Percentiles rank a stretch among this genome's conserved stretches.
Conservation (phyloP, 352 stramenopile species). For the Pythium rishiriense region DNA sequence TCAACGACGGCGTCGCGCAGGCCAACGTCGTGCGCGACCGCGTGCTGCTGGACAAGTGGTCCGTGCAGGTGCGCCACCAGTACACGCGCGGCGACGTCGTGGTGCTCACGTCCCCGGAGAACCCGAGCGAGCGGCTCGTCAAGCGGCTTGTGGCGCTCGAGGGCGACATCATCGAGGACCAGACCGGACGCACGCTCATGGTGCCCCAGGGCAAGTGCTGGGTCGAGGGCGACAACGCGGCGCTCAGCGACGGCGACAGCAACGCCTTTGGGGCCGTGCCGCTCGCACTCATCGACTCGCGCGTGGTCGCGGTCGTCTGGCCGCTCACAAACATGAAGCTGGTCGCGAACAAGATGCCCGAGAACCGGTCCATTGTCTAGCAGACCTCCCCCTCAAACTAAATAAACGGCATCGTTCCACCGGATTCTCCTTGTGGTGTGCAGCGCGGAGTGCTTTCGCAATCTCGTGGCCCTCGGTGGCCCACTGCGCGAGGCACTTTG, state of each 20-base stretch:
- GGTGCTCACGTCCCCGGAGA: conserved; percentile 69
- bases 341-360: conserved; percentile 50
- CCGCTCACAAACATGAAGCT: conserved; percentile 65
- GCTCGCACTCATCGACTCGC: conserved; percentile 78
- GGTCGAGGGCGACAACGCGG: conserved; percentile 80
- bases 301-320: conserved; percentile 81
- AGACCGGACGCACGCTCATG: conserved; percentile 29
- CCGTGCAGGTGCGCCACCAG: conserved; percentile 66
- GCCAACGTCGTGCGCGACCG: conserved; percentile 64
- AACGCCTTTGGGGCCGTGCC: conserved; percentile 74
- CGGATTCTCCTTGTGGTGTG: background rate
- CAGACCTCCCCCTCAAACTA: background rate
- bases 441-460: background rate
- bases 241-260: conserved; percentile 74
- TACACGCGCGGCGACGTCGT: conserved; percentile 78
- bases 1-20: conserved; percentile 72
- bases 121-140: conserved; percentile 57
- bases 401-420: background rate
- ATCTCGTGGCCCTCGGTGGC: background rate
- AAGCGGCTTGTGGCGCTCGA: conserved; percentile 81
- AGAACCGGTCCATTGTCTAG: conserved; percentile 52
- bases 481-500: background rate
- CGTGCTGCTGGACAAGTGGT: conserved; percentile 87
- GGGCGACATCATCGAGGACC: conserved; percentile 69
- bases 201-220: conserved; percentile 82